phyloP scores from a whole-genome alignment of 2,329 filamentous ascomycete species.

The Aspergillus udagawae region DNA sequence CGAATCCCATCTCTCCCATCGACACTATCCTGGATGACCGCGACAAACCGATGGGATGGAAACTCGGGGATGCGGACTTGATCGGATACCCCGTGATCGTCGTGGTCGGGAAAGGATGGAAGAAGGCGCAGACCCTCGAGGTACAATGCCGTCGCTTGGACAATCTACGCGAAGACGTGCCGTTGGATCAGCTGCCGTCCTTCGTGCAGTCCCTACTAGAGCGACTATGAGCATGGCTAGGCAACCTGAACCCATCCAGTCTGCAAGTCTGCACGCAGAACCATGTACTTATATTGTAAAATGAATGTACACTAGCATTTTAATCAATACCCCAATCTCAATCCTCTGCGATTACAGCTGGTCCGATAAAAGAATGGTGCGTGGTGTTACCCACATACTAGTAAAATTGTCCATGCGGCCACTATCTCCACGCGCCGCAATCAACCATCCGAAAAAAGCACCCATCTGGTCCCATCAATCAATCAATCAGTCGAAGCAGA shows the following conservation, averaged over 20 bases:
- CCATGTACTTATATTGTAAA: neutral
- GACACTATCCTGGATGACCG: constrained; percentile 76
- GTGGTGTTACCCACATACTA: neutral
- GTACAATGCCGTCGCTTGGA: constrained; percentile 71
- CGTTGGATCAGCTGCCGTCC: constrained; percentile 46
- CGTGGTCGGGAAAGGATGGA: constrained; percentile 71
- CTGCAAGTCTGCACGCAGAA: neutral
- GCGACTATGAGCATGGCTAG: constrained; percentile 42
- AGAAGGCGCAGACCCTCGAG: constrained; percentile 57
- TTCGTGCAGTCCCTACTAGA: constrained; percentile 49
- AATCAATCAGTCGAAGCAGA: neutral
- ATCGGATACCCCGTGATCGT: constrained; percentile 83
- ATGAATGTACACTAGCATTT: neutral
- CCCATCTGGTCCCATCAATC: neutral
- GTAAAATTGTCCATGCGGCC: neutral
- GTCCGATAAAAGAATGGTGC: neutral
- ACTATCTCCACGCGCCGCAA: constrained; percentile 2
- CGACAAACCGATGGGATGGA: constrained; percentile 68
- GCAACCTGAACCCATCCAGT: neutral
- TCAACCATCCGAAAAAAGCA: constrained; percentile 3
- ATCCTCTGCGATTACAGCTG: neutral
- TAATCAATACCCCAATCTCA: neutral
- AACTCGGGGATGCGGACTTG: constrained; percentile 82
- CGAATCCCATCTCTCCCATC: constrained; percentile 28
- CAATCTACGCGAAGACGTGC: constrained; percentile 55